Conservation (phyloP, 495 filamentous ascomycete genomes). For the Daldinia grandis region DNA sequence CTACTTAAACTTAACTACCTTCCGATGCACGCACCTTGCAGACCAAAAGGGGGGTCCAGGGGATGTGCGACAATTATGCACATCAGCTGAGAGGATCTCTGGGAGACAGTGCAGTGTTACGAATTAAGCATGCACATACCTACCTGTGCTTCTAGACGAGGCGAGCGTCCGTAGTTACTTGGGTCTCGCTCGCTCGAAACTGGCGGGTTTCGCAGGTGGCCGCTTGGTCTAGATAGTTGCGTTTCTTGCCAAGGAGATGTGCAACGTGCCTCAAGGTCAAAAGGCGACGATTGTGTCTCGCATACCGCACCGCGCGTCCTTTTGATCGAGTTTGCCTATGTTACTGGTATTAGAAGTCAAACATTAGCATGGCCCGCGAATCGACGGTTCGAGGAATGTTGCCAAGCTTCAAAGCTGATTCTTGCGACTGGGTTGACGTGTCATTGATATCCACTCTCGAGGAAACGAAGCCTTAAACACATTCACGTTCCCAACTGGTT, state of each 20-base stretch:
- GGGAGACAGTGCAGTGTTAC: slow-evolving; percentile 24
- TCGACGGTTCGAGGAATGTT: background rate
- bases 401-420: slow-evolving; percentile 31
- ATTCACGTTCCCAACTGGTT: background rate
- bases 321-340: background rate
- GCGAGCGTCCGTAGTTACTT: slow-evolving; percentile 8
- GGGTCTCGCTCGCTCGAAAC: slow-evolving; percentile 15
- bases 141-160: slow-evolving; percentile 28
- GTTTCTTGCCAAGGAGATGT: slow-evolving; percentile 35
- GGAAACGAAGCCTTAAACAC: slow-evolving; percentile 11
- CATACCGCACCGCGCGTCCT: slow-evolving; percentile 15
- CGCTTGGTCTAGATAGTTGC: slow-evolving; percentile 26
- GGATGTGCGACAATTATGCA: slow-evolving; percentile 33
- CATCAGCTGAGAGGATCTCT: slow-evolving; percentile 35
- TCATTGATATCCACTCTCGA: slow-evolving; percentile 26
- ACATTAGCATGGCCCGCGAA: background rate
- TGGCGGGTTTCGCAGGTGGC: slow-evolving; percentile 17
- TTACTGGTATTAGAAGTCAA: background rate
- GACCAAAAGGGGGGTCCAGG: slow-evolving; percentile 21
- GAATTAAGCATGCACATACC: slow-evolving; percentile 3
- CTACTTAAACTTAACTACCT: slow-evolving; percentile 26
- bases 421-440: slow-evolving; percentile 31
- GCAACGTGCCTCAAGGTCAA: slow-evolving; percentile 31
- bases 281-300: slow-evolving; percentile 32
- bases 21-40: slow-evolving; percentile 31